Base-by-base conservation (phyloP, 805 yeast genomes). In the Schizosaccharomyces lindneri region DNA sequence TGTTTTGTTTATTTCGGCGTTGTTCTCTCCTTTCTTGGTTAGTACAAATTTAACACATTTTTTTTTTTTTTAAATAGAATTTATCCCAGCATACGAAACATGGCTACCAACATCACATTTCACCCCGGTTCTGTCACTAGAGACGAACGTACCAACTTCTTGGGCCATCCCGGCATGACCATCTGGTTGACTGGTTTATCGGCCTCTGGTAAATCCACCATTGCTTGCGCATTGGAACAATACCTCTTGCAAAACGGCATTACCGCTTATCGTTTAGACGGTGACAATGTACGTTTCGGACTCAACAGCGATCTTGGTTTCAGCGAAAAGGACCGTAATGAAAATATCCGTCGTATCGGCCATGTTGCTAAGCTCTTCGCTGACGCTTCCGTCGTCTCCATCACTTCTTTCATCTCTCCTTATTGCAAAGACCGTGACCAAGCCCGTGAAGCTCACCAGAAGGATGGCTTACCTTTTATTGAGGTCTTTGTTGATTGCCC, bases 41-140 rank as follows among this genome's bases (percentile, higher is more conserved):
- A 11, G 17, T 36, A 11, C 15, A 36, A 3, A 7, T 9, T 36
- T 13, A 11, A 36, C n/a, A 36, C 9, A 36, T 36, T 36, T 9
- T 36, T 5, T 3, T 5, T 36, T 36, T 9, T 36, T 6, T 31
- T 5, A 1, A 31, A 5, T 31, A 31, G 7, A 31, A 31, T 31
- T 31, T 6, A 31, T 31, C 32, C 32, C 32, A 31, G 32, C 32
- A 31, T 31, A 5, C 32, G 1, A 31, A 4, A 31, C 32, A 57
- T 57, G 97, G 93, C 96, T 66, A 83, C 95, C 55, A 90, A 90
- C 71, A 87, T 90, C 72, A 88, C 97, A 66, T 90, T 97, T 97
- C 97, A 90, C 75, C 81, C 81, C 67, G 90, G 93, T 69, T 61
- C 48, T 11, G 75, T 90, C 67, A 82, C 93, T 27, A 87, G 84